Conservation (phyloP, 2,329 filamentous ascomycete species). For the Pseudogymnoascus destructans region DNA sequence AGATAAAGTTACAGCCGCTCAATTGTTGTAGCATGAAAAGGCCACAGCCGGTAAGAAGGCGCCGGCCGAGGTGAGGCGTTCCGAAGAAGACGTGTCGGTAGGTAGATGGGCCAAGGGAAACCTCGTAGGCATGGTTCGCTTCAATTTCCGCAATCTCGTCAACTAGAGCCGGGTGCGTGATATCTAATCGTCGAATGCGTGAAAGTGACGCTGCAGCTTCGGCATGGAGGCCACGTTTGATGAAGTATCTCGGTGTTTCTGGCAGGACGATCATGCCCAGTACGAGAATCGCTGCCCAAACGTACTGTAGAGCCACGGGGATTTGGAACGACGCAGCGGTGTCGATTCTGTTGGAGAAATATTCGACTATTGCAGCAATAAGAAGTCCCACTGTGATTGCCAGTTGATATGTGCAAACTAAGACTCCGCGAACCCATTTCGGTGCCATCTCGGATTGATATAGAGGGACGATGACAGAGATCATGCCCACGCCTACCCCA, state of each 20-base stretch:
- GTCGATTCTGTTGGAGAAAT: constrained; percentile 25
- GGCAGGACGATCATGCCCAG: constrained; percentile 29
- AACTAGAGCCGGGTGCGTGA: constrained; percentile 57
- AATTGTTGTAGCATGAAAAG: constrained; percentile 72
- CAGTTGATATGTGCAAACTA: constrained; percentile 34
- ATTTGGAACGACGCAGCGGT: constrained; percentile 28
- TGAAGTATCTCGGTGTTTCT: constrained; percentile 28
- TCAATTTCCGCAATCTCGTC: constrained; percentile 66
- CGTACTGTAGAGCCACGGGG: constrained; percentile 31
- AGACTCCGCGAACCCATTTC: constrained; percentile 30
- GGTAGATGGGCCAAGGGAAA: constrained; percentile 47
- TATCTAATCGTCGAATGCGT: constrained; percentile 53
- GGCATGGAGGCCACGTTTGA: constrained; percentile 24
- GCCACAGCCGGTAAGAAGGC: constrained; percentile 58
- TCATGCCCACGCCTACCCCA: constrained; percentile 31
- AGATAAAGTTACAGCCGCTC: constrained; percentile 63
- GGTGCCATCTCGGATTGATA: constrained; percentile 20
- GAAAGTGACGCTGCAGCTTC: constrained; percentile 24
- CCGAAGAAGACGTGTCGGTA: constrained; percentile 50
- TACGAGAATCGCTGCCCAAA: constrained; percentile 29
- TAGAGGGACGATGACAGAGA: constrained; percentile 28
- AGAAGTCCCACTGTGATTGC: constrained; percentile 34
- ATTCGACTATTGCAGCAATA: constrained; percentile 33
- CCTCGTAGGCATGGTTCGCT: constrained; percentile 63
- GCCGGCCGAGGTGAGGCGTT: constrained; percentile 52